A percentile compares a stretch with the other conserved stretches of the same genome.
phyloP scores from a whole-genome alignment of 371 early-diverging fungal genomes.

The Choanephora cucurbitarum region DNA sequence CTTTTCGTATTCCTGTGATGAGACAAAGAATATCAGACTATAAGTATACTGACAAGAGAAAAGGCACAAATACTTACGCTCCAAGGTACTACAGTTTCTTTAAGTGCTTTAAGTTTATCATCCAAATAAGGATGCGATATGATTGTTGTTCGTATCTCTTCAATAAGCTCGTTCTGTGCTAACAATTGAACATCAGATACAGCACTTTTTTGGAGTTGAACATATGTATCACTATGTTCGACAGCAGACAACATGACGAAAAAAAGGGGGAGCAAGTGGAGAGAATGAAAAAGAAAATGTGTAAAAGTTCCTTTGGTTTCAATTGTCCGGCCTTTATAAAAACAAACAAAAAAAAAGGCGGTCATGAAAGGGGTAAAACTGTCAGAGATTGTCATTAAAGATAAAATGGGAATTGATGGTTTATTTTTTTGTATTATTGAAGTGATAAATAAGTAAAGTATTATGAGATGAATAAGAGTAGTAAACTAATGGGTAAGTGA shows the following conservation, averaged over 20 bases:
- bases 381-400: slow-evolving; percentile 12
- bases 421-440: slow-evolving; percentile 5
- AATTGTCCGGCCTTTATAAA: not conserved
- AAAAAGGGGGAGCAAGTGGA: not conserved
- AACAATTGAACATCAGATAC: slow-evolving; percentile 10
- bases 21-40: not conserved
- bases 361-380: slow-evolving; percentile 20
- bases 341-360: slow-evolving; percentile 3
- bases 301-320: too few species aligned
- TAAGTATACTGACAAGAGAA: too few species aligned
- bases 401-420: not conserved
- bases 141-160: slow-evolving; percentile 61
- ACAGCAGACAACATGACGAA: slow-evolving; percentile 1
- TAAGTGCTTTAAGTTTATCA: slow-evolving; percentile 67
- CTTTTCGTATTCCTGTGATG: slow-evolving; percentile 10
- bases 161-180: slow-evolving; percentile 20
- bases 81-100: slow-evolving; percentile 85
- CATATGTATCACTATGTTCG: not conserved
- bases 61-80: slow-evolving; percentile 52
- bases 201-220: not conserved
- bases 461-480: not conserved
- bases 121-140: slow-evolving; percentile 84
- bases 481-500: not conserved
- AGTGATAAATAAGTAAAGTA: not conserved
- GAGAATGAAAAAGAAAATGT: not conserved